Conservation (phyloP, 331 rosid genomes). For the Malus hybrid region DNA sequence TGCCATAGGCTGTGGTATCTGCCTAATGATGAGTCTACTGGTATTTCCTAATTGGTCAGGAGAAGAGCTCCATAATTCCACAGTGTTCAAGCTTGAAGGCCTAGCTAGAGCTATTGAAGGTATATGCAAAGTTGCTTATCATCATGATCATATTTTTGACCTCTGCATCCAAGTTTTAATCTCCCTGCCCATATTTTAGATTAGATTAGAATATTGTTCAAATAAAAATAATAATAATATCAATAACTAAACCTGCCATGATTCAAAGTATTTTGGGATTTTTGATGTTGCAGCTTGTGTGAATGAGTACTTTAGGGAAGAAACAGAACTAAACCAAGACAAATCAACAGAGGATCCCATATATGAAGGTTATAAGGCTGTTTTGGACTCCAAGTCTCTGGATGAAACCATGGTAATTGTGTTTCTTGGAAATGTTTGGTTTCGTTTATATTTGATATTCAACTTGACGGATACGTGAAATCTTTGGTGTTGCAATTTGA, state of each 20-base stretch:
- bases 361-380: constrained; percentile 75
- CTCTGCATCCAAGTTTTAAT: no score
- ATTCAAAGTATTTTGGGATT: not conserved
- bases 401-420: constrained; percentile 68
- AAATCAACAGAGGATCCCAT: constrained; percentile 45
- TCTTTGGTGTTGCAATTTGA: constrained; percentile 11
- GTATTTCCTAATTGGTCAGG: constrained; percentile 94
- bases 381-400: constrained; percentile 78
- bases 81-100: constrained; percentile 77
- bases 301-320: constrained; percentile 62
- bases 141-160: no score
- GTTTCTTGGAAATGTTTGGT: not conserved
- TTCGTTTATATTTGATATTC: not conserved
- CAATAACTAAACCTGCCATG: no score
- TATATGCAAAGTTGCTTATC: constrained; percentile 13
- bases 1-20: constrained; percentile 74
- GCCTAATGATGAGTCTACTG: constrained; percentile 80
- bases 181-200: no score
- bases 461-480: not conserved
- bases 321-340: constrained; percentile 27
- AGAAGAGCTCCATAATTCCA: constrained; percentile 76
- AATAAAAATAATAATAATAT: no score
- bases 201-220: no score
- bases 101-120: constrained; percentile 89
- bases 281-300: constrained; percentile 66